phyloP scores from a whole-genome alignment of 1,284 basidiomycete species.

The Sporisorium iseilematis-ciliati region DNA sequence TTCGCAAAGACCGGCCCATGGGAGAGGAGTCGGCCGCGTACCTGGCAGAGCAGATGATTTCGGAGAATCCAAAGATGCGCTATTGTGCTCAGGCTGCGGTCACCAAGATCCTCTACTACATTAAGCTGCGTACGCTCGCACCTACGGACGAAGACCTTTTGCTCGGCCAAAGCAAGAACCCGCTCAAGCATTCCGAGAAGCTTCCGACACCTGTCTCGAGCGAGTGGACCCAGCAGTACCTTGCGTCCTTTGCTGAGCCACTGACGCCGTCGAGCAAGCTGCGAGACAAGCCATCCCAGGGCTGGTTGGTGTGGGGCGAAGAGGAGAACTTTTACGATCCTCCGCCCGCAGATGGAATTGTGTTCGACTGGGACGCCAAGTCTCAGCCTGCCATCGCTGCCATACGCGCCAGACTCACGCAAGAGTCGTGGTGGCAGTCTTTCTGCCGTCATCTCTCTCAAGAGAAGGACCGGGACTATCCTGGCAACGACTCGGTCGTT shows the following conservation, averaged over 20 bases:
- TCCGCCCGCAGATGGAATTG: slow-evolving; percentile 73
- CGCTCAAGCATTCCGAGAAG: slow-evolving; percentile 73
- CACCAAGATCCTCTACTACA: slow-evolving; percentile 79
- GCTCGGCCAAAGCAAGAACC: slow-evolving; percentile 83
- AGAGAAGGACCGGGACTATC: slow-evolving; percentile 66
- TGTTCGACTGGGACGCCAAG: slow-evolving; percentile 77
- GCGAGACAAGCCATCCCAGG: slow-evolving; percentile 84
- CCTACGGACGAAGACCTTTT: slow-evolving; percentile 79
- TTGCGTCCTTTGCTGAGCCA: slow-evolving; percentile 71
- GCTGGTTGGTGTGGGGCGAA: slow-evolving; percentile 86
- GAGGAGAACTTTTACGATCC: slow-evolving; percentile 79
- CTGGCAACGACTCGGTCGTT: slow-evolving; percentile 70
- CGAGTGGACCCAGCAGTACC: slow-evolving; percentile 76
- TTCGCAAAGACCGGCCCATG: slow-evolving; percentile 81
- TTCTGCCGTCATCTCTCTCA: slow-evolving; percentile 68
- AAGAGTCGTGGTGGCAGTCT: slow-evolving; percentile 76
- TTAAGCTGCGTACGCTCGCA: slow-evolving; percentile 87
- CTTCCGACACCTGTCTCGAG: slow-evolving; percentile 60
- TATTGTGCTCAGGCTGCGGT: slow-evolving; percentile 81
- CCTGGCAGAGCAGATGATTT: slow-evolving; percentile 71
- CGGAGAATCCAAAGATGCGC: slow-evolving; percentile 85
- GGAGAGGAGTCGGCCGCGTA: slow-evolving; percentile 76
- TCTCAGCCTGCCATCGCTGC: slow-evolving; percentile 77
- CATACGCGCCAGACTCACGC: slow-evolving; percentile 74
- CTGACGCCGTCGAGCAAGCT: slow-evolving; percentile 72